These are phyloP conservation scores for Aspergillus viridinutans DNA, from an alignment of 2,329 filamentous ascomycete genomes.

Conservation along the genomic window DNA sequence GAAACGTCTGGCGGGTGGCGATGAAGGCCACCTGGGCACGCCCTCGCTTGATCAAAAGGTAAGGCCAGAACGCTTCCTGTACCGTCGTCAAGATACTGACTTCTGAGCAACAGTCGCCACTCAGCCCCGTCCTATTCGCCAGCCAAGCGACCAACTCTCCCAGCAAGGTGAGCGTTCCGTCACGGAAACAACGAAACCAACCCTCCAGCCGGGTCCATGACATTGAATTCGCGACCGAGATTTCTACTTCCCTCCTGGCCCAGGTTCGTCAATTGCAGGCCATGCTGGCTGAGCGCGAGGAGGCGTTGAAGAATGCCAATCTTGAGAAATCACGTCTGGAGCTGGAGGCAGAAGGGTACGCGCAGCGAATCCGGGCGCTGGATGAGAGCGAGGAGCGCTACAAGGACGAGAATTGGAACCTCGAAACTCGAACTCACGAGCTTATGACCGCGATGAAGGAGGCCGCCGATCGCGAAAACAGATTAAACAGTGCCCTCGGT, in stretches of 20 bases:
- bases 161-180: slow-evolving; percentile 81
- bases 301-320: slow-evolving; percentile 70
- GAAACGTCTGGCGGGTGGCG: slow-evolving; percentile 70
- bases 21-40: slow-evolving; percentile 46
- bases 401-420: slow-evolving; percentile 97
- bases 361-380: slow-evolving; percentile 73
- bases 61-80: background rate
- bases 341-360: slow-evolving; percentile 72
- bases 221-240: slow-evolving; percentile 97
- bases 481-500: slow-evolving; percentile 69
- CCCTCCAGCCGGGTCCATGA: slow-evolving; percentile 85
- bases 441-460: slow-evolving; percentile 70
- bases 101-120: slow-evolving; percentile 53
- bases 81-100: background rate
- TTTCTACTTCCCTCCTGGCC: slow-evolving; percentile 88
- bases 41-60: slow-evolving; percentile 47
- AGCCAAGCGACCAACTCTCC: slow-evolving; percentile 81
- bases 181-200: slow-evolving; percentile 85
- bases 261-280: slow-evolving; percentile 89
- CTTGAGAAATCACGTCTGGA: slow-evolving; percentile 75
- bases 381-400: slow-evolving; percentile 95
- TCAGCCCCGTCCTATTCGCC: slow-evolving; percentile 74
- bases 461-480: slow-evolving; percentile 75
- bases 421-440: slow-evolving; percentile 90
- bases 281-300: slow-evolving; percentile 80